Base-by-base conservation (phyloP, 2,329 filamentous ascomycete species). In the Fusarium camptoceras region DNA sequence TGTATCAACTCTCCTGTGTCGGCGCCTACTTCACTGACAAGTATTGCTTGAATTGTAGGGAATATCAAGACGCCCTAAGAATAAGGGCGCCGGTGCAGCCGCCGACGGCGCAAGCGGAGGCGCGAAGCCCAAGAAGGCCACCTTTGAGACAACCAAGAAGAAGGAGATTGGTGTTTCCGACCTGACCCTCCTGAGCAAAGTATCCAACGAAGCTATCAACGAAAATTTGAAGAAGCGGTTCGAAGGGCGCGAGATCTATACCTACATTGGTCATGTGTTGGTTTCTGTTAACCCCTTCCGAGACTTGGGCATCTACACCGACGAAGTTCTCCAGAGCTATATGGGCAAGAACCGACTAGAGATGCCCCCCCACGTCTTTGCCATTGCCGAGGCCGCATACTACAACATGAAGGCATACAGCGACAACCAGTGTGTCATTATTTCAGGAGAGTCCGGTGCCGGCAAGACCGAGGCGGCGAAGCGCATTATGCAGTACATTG, bases 331-430 rank as follows among this genome's bases (percentile, higher is more conserved):
- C 77, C 91, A 97, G 50, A 95, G 93, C 77, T 99, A 99, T 85
- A 92, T 91, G 82, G 95, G 95, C 74, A 98, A 98, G 87, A 99
- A 99, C 83, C 90, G 96, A 72, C 88, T 99, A 72, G 96, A 99
- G 84, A 90, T 94, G 84, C 92, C 94, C 28, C 96, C 96, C 11
- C 96, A 99, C 81, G 96, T 99, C 74, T 99, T 98, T 80, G 95
- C 94, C 66, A 96, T 99, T 77, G 96, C 96, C 78, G 96, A 99
- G 82, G 92, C 95, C 10, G 82, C 94, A 58, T 99, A 99, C 85
- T 98, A 98, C 85, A 98, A 99, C 85, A 98, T 99, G 96, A 98
- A 98, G 81, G 95, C 94, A 48, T 99, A 99, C 86, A 94, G 94
- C 77, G 96, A 98, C 75, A 98, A 98, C 83, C 96, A 99, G 81